phyloP scores from a whole-genome alignment of 176 grass and related monocot species.

The Themeda triandra region DNA sequence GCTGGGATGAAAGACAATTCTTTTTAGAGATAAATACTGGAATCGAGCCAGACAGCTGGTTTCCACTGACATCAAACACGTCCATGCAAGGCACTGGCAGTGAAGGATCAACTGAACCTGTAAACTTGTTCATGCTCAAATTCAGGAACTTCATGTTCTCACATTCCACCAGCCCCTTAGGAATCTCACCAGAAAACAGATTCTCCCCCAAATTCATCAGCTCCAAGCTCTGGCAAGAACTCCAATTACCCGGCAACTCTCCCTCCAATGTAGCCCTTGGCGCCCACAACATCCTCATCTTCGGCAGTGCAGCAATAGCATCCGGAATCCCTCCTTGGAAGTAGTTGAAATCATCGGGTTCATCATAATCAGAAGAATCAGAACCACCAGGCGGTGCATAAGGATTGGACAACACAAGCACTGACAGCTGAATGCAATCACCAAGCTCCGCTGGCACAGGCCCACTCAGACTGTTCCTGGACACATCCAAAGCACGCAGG shows the following conservation, averaged over 20 bases:
- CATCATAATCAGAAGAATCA: conserved; percentile 30
- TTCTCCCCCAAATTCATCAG: conserved; percentile 90
- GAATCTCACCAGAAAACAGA: conserved; percentile 66
- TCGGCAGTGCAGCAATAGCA: conserved; percentile 48
- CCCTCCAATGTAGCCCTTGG: conserved; percentile 81
- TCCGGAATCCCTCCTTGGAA: conserved; percentile 74
- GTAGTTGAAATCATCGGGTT: conserved; percentile 82
- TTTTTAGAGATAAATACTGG: conserved; percentile 43
- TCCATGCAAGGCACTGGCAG: conserved; percentile 84
- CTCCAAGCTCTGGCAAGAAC: conserved; percentile 63
- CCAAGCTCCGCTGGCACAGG: conserved; percentile 71
- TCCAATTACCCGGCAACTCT: conserved; percentile 66
- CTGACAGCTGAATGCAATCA: conserved; percentile 56
- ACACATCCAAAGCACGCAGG: conserved; percentile 71
- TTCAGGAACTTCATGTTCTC: conserved; percentile 76
- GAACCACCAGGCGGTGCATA: conserved; percentile 24
- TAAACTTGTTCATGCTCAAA: conserved; percentile 75
- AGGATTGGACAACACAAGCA: conserved; percentile 73
- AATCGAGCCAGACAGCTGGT: conserved; percentile 63
- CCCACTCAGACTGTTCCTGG: conserved; percentile 82
- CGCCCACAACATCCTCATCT: conserved; percentile 87
- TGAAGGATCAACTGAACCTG: conserved; percentile 53
- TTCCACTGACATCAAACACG: conserved; percentile 89
- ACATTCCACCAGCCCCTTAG: conserved; percentile 56
- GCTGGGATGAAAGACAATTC: conserved; percentile 45